phyloP scores from a whole-genome alignment of 345 rosid genomes.

The Rhizophora apiculata region DNA sequence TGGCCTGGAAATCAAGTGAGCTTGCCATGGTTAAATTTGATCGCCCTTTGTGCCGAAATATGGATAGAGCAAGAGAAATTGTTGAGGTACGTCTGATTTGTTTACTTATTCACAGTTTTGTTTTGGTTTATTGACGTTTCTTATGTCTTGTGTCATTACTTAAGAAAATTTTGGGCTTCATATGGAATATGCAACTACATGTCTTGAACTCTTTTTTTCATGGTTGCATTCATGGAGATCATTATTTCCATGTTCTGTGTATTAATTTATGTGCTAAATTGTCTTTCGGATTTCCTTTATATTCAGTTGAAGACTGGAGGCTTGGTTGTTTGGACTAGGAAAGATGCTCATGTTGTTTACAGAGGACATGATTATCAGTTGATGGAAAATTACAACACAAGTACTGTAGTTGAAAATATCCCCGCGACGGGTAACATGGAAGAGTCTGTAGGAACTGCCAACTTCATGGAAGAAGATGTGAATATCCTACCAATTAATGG shows the following conservation, averaged over 20 bases:
- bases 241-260: not conserved
- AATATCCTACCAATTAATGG: slow-evolving; percentile 28
- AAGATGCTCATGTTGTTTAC: slow-evolving; percentile 53
- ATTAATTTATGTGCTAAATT: slow-evolving; percentile 3
- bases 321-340: slow-evolving; percentile 69
- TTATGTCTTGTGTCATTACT: no score
- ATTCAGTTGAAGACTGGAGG: slow-evolving; percentile 82
- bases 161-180: no score
- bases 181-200: not conserved
- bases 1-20: slow-evolving; percentile 53
- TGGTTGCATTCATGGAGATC: not conserved
- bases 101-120: slow-evolving; percentile 3
- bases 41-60: slow-evolving; percentile 67
- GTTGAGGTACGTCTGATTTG: slow-evolving; percentile 48
- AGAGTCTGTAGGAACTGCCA: slow-evolving; percentile 11
- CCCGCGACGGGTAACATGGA: slow-evolving; percentile 17
- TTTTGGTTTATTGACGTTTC: no score
- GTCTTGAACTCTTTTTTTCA: not conserved
- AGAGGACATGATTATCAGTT: slow-evolving; percentile 42
- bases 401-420: slow-evolving; percentile 6
- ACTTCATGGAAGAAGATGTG: slow-evolving; percentile 17
- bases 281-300: slow-evolving; percentile 15
- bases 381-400: slow-evolving; percentile 3
- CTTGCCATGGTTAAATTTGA: slow-evolving; percentile 74
- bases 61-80: slow-evolving; percentile 84